Conservation (phyloP, 1,139 yeast species). For the Yamadazyma trypodendri region DNA sequence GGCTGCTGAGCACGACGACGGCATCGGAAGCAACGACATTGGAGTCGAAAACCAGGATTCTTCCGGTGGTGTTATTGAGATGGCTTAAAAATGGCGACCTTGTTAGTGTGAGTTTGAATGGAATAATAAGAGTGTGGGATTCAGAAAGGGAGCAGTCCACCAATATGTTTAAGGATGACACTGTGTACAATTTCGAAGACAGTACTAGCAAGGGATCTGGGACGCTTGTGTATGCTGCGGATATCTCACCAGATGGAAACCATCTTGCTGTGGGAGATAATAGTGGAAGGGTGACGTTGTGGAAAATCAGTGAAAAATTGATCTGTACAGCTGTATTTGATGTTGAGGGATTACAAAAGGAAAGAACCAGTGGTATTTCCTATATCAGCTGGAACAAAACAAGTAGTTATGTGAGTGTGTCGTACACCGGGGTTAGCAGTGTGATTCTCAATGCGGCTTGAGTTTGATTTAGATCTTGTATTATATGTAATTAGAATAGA, state of each 20-base stretch:
- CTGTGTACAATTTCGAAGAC: conserved; percentile 6
- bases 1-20: conserved; percentile 60
- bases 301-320: conserved; percentile 35
- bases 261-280: conserved; percentile 64
- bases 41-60: conserved; percentile 24
- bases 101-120: conserved; percentile 60
- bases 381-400: conserved; percentile 44
- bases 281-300: conserved; percentile 54
- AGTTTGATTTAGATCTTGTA: background rate
- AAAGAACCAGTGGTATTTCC: conserved; percentile 32
- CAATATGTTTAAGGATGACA: conserved; percentile 11
- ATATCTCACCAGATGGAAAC: conserved; percentile 48
- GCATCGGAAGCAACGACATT: conserved; percentile 44
- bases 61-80: conserved; percentile 53
- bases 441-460: conserved; percentile 3
- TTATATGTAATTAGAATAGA: conserved; percentile 2
- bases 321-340: conserved; percentile 8
- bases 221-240: conserved; percentile 44
- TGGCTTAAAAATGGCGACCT: conserved; percentile 45
- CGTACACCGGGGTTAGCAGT: conserved; percentile 40
- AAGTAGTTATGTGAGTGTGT: conserved; percentile 34
- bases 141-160: conserved; percentile 21
- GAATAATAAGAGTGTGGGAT: conserved; percentile 70
- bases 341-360: conserved; percentile 6
- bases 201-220: conserved; percentile 9